Evolutionary conservation across 73 alveolate genomes (phyloP).

Genomic region (Paramecium pentaurelia): DNA sequence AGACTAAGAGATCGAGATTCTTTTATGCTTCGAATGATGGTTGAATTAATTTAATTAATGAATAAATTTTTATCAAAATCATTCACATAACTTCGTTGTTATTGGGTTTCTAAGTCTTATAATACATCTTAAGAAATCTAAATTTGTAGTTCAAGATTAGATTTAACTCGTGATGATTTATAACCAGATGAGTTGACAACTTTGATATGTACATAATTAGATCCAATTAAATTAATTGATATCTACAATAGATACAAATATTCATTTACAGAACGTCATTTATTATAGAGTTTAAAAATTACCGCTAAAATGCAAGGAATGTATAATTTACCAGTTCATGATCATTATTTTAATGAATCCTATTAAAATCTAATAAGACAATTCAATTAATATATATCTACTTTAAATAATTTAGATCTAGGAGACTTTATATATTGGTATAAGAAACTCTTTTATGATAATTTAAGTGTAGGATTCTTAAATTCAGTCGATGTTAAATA

Average conservation of each 20-base stretch:
- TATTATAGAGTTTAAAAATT: not conserved
- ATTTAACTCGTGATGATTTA: not conserved
- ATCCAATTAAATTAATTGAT: not conserved
- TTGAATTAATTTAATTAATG: constrained; percentile 18
- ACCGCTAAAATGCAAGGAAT: not conserved
- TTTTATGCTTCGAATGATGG: constrained; percentile 42
- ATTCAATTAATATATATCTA: not conserved
- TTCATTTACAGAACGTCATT: not conserved
- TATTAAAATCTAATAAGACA: not conserved
- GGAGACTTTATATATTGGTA: not conserved
- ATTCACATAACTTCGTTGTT: not conserved
- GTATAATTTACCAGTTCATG: not conserved
- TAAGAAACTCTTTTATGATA: not conserved
- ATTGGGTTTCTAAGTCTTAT: not conserved
- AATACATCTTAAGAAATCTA: not conserved
- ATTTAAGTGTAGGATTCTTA: not conserved
- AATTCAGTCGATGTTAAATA: not conserved
- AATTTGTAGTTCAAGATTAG: not conserved
- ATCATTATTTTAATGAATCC: not conserved
- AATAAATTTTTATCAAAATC: not conserved
- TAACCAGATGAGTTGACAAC: not conserved
- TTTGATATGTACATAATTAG: not conserved
- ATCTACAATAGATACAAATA: not conserved
- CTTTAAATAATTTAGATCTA: not conserved
- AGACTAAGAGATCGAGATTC: constrained; percentile 47